A percentile compares a stretch with the other conserved stretches of the same genome.
Conservation (phyloP, 2,329 filamentous ascomycete species). For the Teratosphaeria viscida region DNA sequence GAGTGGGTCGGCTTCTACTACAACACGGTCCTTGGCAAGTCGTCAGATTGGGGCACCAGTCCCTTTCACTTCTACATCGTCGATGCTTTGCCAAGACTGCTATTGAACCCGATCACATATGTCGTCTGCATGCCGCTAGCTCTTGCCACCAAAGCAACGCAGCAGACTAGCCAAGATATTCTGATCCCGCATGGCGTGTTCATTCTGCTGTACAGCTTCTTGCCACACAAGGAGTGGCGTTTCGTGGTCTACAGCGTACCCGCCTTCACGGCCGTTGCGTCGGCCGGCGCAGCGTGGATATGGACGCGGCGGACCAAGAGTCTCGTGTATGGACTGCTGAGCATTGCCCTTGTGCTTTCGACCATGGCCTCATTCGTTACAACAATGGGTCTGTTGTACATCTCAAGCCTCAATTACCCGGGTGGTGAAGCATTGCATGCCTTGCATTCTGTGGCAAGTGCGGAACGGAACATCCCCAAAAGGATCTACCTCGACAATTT, state of each 20-base stretch:
- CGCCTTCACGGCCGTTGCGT: slow-evolving; percentile 64
- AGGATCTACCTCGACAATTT: slow-evolving; percentile 49
- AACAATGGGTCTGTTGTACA: slow-evolving; percentile 57
- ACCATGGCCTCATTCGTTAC: slow-evolving; percentile 49
- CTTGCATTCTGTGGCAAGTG: slow-evolving; percentile 25
- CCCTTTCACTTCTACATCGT: slow-evolving; percentile 81
- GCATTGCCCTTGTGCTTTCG: slow-evolving; percentile 48
- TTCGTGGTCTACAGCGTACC: slow-evolving; percentile 89
- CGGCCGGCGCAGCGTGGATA: slow-evolving; percentile 61
- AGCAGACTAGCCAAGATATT: slow-evolving; percentile 38
- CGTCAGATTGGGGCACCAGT: slow-evolving; percentile 77
- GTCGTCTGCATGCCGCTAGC: slow-evolving; percentile 41
- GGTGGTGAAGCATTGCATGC: slow-evolving; percentile 64
- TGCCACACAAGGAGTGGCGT: slow-evolving; percentile 92
- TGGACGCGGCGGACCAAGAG: slow-evolving; percentile 51
- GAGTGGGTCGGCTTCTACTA: slow-evolving; percentile 83
- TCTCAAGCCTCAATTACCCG: slow-evolving; percentile 88
- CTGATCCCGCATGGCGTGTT: slow-evolving; percentile 61
- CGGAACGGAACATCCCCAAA: slow-evolving; percentile 6
- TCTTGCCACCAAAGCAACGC: slow-evolving; percentile 37
- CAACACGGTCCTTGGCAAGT: slow-evolving; percentile 76
- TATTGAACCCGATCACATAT: slow-evolving; percentile 66
- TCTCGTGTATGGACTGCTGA: slow-evolving; percentile 43
- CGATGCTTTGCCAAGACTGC: slow-evolving; percentile 68
- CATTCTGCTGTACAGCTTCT: slow-evolving; percentile 68